Evolutionary conservation across 1,139 yeast species (phyloP).

Genomic region (Candida mesenterica): DNA sequence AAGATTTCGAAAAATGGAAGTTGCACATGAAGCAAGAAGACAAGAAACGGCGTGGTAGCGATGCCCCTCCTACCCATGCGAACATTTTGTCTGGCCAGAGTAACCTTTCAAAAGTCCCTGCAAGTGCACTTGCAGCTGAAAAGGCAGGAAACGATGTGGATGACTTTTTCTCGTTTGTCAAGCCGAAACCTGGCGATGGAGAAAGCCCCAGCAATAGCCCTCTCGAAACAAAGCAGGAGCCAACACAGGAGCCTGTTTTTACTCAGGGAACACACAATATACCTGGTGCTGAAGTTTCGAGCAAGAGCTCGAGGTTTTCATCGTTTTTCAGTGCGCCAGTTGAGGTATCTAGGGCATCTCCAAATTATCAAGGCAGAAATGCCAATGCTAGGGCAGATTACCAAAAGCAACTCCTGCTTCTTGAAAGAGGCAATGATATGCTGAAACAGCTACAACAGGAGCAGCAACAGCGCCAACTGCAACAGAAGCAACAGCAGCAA

Average conservation of each 20-base stretch:
- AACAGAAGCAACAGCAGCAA: constrained; percentile 1
- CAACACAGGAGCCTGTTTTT: neutral
- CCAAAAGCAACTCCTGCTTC: too few relatives aligned
- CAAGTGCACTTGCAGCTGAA: constrained; percentile 14
- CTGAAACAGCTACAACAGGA: constrained; percentile 1
- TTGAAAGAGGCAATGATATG: constrained; percentile 1
- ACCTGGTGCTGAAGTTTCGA: constrained; percentile 13
- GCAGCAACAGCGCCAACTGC: neutral
- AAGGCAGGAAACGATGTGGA: constrained; percentile 48
- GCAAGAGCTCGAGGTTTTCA: constrained; percentile 46
- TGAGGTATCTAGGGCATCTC: constrained; percentile 8
- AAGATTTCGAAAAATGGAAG: constrained; percentile 74
- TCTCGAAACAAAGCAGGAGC: constrained; percentile 1
- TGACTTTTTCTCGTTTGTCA: constrained; percentile 49
- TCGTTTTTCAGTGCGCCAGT: constrained; percentile 38
- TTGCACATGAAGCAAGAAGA: constrained; percentile 58
- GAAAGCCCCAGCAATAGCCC: constrained; percentile 2
- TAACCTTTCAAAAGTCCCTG: neutral
- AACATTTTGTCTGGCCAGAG: constrained; percentile 1
- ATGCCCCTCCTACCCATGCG: constrained; percentile 1
- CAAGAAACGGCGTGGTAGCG: constrained; percentile 49
- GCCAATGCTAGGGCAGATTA: too few relatives aligned
- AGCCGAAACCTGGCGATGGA: constrained; percentile 20
- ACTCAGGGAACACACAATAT: constrained; percentile 1
- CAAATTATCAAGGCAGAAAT: too few relatives aligned